These are phyloP conservation scores for Pholiota molesta DNA, from an alignment of 768 basidiomycete genomes.

Conservation along the genomic window DNA sequence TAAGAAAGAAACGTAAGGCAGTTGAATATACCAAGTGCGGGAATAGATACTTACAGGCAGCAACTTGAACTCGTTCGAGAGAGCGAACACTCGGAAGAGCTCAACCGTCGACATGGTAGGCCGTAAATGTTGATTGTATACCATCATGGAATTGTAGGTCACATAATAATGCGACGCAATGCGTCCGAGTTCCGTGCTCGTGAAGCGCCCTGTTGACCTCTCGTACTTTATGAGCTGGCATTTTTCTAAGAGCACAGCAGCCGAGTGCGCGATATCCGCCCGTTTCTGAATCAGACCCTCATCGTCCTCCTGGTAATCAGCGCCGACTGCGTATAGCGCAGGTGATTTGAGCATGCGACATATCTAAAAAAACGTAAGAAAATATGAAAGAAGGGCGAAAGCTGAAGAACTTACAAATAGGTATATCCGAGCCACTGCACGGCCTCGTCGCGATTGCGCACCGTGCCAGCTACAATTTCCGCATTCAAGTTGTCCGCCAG, in stretches of 20 bases:
- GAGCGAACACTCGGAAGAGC: conserved; percentile 92
- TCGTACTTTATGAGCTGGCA: conserved; percentile 95
- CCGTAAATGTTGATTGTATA: conserved; percentile 92
- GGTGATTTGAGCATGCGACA: conserved; percentile 94
- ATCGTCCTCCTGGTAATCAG: conserved; percentile 92
- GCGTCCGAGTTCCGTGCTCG: conserved; percentile 89
- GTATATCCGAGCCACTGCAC: conserved; percentile 98
- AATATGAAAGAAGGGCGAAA: conserved; percentile 9
- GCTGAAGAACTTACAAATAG: conserved; percentile 67
- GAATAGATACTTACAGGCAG: conserved; percentile 58
- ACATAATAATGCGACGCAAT: conserved; percentile 98
- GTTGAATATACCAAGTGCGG: neutral
- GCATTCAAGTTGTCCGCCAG: conserved; percentile 96
- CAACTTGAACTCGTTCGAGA: conserved; percentile 94
- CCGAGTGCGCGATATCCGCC: conserved; percentile 91
- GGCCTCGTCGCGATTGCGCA: conserved; percentile 94
- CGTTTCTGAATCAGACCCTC: conserved; percentile 85
- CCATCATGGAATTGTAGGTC: conserved; percentile 93
- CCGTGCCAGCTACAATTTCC: conserved; percentile 93
- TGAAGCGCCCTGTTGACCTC: conserved; percentile 83
- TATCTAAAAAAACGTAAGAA: conserved; percentile 53
- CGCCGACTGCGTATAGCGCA: conserved; percentile 82
- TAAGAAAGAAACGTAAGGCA: conserved; percentile 12
- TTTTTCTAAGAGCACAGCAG: conserved; percentile 92
- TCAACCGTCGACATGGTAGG: conserved; percentile 88